A percentile compares a stretch with the other conserved stretches of the same genome.
Conservation (phyloP, 305 asterid genomes). For the Fraxinus dipetala region DNA sequence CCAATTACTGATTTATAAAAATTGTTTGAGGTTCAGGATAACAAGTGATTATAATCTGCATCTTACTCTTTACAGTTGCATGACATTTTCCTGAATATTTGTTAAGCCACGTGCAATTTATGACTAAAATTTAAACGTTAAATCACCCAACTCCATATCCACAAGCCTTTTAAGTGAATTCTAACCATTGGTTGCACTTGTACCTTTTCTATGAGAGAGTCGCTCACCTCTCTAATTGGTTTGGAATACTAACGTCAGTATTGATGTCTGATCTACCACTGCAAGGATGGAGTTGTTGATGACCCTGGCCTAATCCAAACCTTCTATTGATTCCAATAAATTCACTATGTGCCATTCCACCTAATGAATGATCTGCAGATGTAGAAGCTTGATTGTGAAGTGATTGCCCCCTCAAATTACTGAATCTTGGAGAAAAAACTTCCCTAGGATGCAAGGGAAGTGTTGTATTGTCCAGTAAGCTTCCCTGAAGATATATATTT, state of each 20-base stretch:
- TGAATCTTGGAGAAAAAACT: conserved; percentile 31
- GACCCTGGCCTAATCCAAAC: conserved; percentile 37
- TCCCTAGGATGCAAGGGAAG: conserved; percentile 30
- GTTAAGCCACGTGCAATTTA: not conserved
- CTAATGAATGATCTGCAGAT: conserved; percentile 41
- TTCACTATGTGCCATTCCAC: conserved; percentile 35
- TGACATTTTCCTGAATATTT: not conserved
- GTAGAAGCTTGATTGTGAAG: conserved; percentile 53
- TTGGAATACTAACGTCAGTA: conserved; percentile 40
- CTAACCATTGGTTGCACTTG: conserved; percentile 42
- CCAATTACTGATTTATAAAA: not conserved
- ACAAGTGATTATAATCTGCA: not conserved
- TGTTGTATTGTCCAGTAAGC: conserved; percentile 32
- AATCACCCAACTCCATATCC: conserved; percentile 37
- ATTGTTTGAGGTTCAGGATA: not conserved
- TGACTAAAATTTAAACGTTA: not conserved
- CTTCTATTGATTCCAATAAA: conserved; percentile 37
- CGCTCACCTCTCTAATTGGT: conserved; percentile 64
- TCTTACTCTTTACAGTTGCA: not conserved
- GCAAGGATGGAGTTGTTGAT: conserved; percentile 58
- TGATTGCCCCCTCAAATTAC: conserved; percentile 40
- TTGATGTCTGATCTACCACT: conserved; percentile 40
- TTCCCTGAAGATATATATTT: conserved; percentile 34
- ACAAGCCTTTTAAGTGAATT: conserved; percentile 32
- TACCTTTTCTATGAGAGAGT: conserved; percentile 35